Percentiles rank a stretch among this genome's conserved stretches.
Conservation (phyloP, 2,329 filamentous ascomycete species). For the Verticillium longisporum region DNA sequence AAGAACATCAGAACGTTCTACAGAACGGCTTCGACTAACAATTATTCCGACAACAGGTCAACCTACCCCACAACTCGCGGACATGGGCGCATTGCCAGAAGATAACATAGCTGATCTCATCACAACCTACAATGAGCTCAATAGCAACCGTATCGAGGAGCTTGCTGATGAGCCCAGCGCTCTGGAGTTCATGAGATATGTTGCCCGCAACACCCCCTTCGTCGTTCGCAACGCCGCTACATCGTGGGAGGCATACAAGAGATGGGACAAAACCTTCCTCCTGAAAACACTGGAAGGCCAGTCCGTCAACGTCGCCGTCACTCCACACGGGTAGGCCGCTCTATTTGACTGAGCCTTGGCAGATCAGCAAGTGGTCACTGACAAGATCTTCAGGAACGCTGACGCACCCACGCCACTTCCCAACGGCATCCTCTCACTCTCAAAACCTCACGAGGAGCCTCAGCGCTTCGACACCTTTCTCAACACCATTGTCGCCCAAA, state of each 20-base stretch:
- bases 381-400: slow-evolving; percentile 28
- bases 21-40: background rate
- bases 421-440: slow-evolving; percentile 43
- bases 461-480: slow-evolving; percentile 59
- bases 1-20: background rate
- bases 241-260: slow-evolving; percentile 54
- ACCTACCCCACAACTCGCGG: background rate
- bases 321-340: slow-evolving; percentile 55
- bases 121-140: slow-evolving; percentile 67
- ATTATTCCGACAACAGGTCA: background rate
- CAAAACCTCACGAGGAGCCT: slow-evolving; percentile 64
- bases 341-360: background rate
- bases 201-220: slow-evolving; percentile 68
- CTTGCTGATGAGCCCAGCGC: slow-evolving; percentile 61
- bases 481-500: slow-evolving; percentile 49
- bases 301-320: slow-evolving; percentile 68
- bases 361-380: background rate
- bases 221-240: slow-evolving; percentile 57
- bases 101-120: slow-evolving; percentile 51
- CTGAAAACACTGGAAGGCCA: slow-evolving; percentile 44
- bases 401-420: slow-evolving; percentile 42
- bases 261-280: slow-evolving; percentile 59
- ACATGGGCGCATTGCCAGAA: background rate
- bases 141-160: slow-evolving; percentile 52
- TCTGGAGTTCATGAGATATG: slow-evolving; percentile 74